Conservation (phyloP, 495 filamentous ascomycete species). For the Talaromyces proteolyticus region DNA sequence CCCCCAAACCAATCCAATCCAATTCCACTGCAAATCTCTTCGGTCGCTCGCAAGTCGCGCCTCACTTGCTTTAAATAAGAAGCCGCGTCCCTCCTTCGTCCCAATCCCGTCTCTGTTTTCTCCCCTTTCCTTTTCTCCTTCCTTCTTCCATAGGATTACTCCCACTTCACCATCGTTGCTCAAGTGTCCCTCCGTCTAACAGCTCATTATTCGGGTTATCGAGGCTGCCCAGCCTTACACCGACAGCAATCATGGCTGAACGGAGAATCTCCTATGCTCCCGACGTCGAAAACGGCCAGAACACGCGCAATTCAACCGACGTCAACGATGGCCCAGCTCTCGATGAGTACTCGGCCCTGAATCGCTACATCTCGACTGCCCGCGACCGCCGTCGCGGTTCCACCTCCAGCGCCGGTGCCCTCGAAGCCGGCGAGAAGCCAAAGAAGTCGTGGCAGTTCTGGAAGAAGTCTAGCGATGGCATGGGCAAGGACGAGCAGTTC, state of each 20-base stretch:
- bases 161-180: slow-evolving; percentile 38
- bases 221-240: slow-evolving; percentile 37
- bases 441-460: slow-evolving; percentile 56
- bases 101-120: slow-evolving; percentile 15
- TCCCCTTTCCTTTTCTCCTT: slow-evolving; percentile 17
- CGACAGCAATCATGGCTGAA: slow-evolving; percentile 43
- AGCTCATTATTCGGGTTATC: slow-evolving; percentile 37
- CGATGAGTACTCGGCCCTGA: slow-evolving; percentile 50
- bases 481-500: slow-evolving; percentile 28
- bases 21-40: no score
- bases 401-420: slow-evolving; percentile 43
- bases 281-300: slow-evolving; percentile 45
- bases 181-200: slow-evolving; percentile 26
- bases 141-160: slow-evolving; percentile 34
- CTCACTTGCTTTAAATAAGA: slow-evolving; percentile 7
- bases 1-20: background rate
- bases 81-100: slow-evolving; percentile 16
- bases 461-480: slow-evolving; percentile 24
- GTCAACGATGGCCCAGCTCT: slow-evolving; percentile 21
- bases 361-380: slow-evolving; percentile 63
- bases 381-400: slow-evolving; percentile 53
- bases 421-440: slow-evolving; percentile 30
- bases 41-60: no score
- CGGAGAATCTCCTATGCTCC: slow-evolving; percentile 50
- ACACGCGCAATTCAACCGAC: slow-evolving; percentile 22